Conservation (phyloP, 768 basidiomycete species). For the Panellus pusillus region DNA sequence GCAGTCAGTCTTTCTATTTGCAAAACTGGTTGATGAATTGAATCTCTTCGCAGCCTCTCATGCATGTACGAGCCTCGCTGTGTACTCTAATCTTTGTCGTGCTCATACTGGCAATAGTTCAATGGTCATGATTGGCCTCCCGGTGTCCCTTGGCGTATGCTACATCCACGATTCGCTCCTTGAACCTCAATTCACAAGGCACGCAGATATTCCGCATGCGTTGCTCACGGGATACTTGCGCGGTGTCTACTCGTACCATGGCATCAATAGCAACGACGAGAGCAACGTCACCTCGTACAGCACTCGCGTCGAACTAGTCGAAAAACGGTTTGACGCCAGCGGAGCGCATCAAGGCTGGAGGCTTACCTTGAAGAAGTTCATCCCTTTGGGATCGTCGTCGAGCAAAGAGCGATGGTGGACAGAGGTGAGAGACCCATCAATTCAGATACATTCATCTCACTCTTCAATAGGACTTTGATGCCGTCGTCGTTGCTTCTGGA, state of each 20-base stretch:
- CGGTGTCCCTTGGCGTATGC: conserved; percentile 34
- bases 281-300: conserved; percentile 41
- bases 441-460: background rate
- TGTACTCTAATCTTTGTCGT: background rate
- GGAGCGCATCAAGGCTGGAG: conserved; percentile 37
- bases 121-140: conserved; percentile 33
- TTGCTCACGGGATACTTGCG: conserved; percentile 39
- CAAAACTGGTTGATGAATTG: conserved; percentile 47
- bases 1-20: conserved; percentile 25
- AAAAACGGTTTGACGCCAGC: conserved; percentile 35
- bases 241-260: conserved; percentile 41
- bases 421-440: conserved; percentile 2
- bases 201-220: conserved; percentile 34
- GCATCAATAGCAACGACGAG: conserved; percentile 43
- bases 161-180: background rate
- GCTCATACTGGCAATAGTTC: conserved; percentile 28
- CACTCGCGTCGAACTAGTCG: conserved; percentile 47
- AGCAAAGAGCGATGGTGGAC: conserved; percentile 22
- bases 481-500: conserved; percentile 22
- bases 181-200: background rate
- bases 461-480: conserved; percentile 20
- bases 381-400: conserved; percentile 7
- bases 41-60: conserved; percentile 50
- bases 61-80: conserved; percentile 4
- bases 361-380: conserved; percentile 34